Conservation (phyloP, 2,329 filamentous ascomycete species). For the Endoconidiophora laricicola region DNA sequence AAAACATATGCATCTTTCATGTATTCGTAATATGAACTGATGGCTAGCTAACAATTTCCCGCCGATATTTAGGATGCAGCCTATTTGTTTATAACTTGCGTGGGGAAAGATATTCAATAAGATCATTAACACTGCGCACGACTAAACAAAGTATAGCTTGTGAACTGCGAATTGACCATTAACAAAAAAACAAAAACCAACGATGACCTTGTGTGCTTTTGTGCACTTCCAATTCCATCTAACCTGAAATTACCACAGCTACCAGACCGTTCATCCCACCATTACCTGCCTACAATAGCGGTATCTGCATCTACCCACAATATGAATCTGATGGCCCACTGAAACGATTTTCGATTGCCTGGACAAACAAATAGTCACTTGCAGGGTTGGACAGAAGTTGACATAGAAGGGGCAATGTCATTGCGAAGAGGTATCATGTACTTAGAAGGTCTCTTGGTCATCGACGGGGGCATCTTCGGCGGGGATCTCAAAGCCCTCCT, state of each 20-base stretch:
- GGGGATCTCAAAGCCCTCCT: constrained; percentile 83
- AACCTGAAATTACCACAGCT: no score
- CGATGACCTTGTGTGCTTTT: no score
- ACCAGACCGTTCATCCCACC: no score
- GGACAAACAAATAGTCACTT: no score
- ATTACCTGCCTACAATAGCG: no score
- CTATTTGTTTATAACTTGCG: not conserved
- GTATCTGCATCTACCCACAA: no score
- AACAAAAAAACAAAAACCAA: not conserved
- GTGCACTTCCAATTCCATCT: no score
- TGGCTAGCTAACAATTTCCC: not conserved
- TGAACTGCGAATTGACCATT: no score
- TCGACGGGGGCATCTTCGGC: constrained; percentile 54
- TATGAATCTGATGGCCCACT: no score
- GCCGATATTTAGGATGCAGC: not conserved
- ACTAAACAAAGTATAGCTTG: no score
- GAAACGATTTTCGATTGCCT: no score
- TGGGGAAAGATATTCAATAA: not conserved
- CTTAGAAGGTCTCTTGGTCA: constrained; percentile 66
- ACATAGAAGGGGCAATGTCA: constrained; percentile 1
- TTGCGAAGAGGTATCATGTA: not conserved
- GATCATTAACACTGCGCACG: no score
- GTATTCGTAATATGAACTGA: constrained; percentile 7
- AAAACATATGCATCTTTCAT: constrained; percentile 1
- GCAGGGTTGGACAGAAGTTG: not conserved